phyloP scores from a whole-genome alignment of 2,329 filamentous ascomycete species.

The Dendrostoma leiphaemia region DNA sequence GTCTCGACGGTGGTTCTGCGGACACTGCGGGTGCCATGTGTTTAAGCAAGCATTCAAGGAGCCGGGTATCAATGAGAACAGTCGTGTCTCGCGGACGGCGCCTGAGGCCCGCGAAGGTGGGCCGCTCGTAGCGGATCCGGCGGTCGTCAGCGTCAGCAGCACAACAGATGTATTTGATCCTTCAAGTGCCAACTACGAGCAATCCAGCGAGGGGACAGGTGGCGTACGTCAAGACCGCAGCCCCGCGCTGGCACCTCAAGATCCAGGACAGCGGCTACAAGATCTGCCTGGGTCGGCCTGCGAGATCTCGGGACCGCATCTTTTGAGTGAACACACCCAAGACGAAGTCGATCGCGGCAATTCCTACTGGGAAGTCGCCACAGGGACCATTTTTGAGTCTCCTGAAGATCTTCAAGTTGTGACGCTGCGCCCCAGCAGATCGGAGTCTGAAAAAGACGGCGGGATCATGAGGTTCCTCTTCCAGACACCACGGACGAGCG shows the following conservation, averaged over 20 bases:
- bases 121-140: no score
- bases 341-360: not conserved
- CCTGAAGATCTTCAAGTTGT: not conserved
- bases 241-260: no score
- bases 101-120: no score
- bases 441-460: slow-evolving; percentile 21
- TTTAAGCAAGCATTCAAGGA: slow-evolving; percentile 25
- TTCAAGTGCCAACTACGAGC: no score
- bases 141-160: no score
- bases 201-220: no score
- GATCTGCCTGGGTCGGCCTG: no score
- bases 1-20: slow-evolving; percentile 36
- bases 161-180: no score
- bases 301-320: no score
- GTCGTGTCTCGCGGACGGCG: no score
- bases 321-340: not conserved
- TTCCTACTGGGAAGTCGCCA: not conserved
- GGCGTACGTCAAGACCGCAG: no score
- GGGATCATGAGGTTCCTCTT: slow-evolving; percentile 56
- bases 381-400: not conserved
- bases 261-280: no score
- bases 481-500: not conserved
- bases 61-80: not conserved
- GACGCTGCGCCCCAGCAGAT: not conserved
- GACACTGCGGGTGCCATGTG: slow-evolving; percentile 40